Percentiles rank a stretch among this genome's conserved stretches.
phyloP scores from a whole-genome alignment of 225 moss, liverwort and hornwort genomes.

The Climacium dendroides region DNA sequence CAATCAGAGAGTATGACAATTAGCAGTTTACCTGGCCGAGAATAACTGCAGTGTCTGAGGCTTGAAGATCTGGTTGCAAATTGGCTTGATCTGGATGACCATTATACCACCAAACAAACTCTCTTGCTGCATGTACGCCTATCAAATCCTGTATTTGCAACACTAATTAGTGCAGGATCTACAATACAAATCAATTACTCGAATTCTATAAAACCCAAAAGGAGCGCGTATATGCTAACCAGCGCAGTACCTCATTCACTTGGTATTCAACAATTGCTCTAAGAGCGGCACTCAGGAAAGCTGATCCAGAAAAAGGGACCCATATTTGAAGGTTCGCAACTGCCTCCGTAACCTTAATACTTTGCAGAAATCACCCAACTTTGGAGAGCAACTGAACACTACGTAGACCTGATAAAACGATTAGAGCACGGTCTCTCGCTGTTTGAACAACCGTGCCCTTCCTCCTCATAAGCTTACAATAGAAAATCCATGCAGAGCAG shows the following conservation, averaged over 20 bases:
- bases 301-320: background rate
- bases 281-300: background rate
- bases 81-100: slow-evolving; percentile 82
- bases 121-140: slow-evolving; percentile 86
- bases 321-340: background rate
- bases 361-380: background rate
- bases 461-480: background rate
- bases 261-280: background rate
- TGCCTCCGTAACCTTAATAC: background rate
- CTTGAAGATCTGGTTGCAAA: slow-evolving; percentile 64
- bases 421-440: background rate
- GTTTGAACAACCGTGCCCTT: background rate
- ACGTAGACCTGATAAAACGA: background rate
- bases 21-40: slow-evolving; percentile 58
- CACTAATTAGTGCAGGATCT: background rate
- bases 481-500: background rate
- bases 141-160: slow-evolving; percentile 40
- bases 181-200: background rate
- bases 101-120: slow-evolving; percentile 99
- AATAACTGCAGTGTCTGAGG: slow-evolving; percentile 79
- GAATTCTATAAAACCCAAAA: background rate
- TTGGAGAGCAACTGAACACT: background rate
- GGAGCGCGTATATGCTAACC: background rate
- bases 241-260: background rate
- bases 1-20: background rate